These are phyloP conservation scores for Jacaranda copaia DNA, from an alignment of 257 asterid species.

Conservation along the genomic window DNA sequence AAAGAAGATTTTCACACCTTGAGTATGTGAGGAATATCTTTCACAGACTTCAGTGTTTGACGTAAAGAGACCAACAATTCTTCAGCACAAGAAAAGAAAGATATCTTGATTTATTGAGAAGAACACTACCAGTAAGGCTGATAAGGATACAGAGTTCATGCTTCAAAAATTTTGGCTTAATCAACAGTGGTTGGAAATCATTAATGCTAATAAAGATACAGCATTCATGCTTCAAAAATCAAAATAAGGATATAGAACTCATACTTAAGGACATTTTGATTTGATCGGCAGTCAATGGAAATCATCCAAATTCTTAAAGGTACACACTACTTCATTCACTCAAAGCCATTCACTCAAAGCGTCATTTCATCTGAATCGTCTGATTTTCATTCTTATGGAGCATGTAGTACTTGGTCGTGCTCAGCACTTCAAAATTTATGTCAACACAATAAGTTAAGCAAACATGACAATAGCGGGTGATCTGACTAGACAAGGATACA, in stretches of 20 bases:
- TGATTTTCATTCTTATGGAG: conserved; percentile 31
- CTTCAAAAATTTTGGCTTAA: conserved; percentile 14
- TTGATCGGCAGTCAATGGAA: conserved; percentile 15
- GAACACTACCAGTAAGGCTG: conserved; percentile 24
- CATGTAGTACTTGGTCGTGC: conserved; percentile 24
- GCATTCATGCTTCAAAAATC: conserved; percentile 9
- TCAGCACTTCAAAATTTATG: conserved; percentile 22
- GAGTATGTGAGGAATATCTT: conserved; percentile 87
- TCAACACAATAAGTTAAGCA: not conserved
- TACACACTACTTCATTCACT: conserved; percentile 23
- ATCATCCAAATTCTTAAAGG: conserved; percentile 7
- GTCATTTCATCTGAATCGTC: conserved; percentile 23
- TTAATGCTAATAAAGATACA: conserved; percentile 21
- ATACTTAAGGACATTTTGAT: conserved; percentile 25
- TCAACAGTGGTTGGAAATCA: conserved; percentile 21
- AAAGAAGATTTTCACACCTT: conserved; percentile 61
- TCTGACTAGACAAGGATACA: conserved; percentile 68
- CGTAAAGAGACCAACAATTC: conserved; percentile 82
- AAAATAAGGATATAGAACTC: conserved; percentile 27
- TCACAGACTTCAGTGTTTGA: conserved; percentile 88
- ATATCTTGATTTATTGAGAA: conserved; percentile 74
- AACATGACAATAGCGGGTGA: conserved; percentile 14
- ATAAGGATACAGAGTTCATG: conserved; percentile 29
- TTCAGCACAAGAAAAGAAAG: conserved; percentile 84
- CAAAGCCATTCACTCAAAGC: conserved; percentile 28